Evolutionary conservation across 225 moss, liverwort and hornwort species (phyloP).

Genomic region (Pseudisothecium myosuroides): DNA sequence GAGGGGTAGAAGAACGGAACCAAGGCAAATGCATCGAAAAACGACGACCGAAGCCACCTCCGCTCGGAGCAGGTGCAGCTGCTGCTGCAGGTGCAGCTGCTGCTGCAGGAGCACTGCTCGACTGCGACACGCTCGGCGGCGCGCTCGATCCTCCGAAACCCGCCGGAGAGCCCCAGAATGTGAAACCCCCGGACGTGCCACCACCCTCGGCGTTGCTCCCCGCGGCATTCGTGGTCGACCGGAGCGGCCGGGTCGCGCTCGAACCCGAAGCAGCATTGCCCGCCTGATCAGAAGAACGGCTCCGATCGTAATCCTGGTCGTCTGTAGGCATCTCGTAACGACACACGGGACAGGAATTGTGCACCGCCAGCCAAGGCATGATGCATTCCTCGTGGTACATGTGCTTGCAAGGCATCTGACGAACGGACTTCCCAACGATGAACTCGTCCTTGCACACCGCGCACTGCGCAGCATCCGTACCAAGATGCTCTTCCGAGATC

Average conservation of each 20-base stretch:
- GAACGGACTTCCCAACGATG: constrained; percentile 59
- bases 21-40: constrained; percentile 84
- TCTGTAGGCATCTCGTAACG: constrained; percentile 97
- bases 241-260: not conserved
- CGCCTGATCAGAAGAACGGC: constrained; percentile 23
- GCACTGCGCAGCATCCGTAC: constrained; percentile 92
- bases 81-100: constrained; percentile 55
- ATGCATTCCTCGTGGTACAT: constrained; percentile 98
- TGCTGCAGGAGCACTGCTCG: constrained; percentile 19
- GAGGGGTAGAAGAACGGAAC: constrained; percentile 51
- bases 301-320: constrained; percentile 76
- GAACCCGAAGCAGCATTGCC: not conserved
- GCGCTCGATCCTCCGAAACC: constrained; percentile 57
- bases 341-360: constrained; percentile 97
- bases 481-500: constrained; percentile 72
- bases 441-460: constrained; percentile 99
- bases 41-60: constrained; percentile 49
- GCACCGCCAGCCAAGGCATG: constrained; percentile 80
- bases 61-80: constrained; percentile 17
- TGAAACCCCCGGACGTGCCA: constrained; percentile 40
- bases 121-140: constrained; percentile 23
- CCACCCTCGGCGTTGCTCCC: constrained; percentile 26
- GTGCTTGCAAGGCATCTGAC: constrained; percentile 99
- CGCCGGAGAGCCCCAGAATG: constrained; percentile 59
- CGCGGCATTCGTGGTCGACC: not conserved